Evolutionary conservation across 345 rosid species (phyloP).

Genomic region (Cardamine occulta): DNA sequence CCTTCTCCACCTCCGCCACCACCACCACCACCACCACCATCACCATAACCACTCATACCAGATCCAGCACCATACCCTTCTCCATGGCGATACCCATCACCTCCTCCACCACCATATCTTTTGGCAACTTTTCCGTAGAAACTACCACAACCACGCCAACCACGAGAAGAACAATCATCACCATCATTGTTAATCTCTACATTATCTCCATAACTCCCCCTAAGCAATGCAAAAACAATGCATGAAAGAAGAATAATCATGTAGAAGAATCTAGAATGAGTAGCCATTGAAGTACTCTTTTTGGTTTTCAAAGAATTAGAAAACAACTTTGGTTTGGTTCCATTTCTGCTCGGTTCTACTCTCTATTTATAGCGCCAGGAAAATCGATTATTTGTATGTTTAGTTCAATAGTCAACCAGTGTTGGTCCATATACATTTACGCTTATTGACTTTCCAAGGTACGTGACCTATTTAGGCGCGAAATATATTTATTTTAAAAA

Average conservation of each 20-base stretch:
- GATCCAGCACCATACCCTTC: slow-evolving; percentile 39
- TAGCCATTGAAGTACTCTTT: slow-evolving; percentile 38
- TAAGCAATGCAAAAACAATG: slow-evolving; percentile 36
- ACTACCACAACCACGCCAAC: slow-evolving; percentile 63
- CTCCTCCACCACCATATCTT: slow-evolving; percentile 36
- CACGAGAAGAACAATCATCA: slow-evolving; percentile 45
- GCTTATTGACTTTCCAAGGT: slow-evolving; percentile 34
- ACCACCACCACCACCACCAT: slow-evolving; percentile 25
- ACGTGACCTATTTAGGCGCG: slow-evolving; percentile 36
- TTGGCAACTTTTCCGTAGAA: slow-evolving; percentile 33
- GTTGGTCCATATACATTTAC: slow-evolving; percentile 24
- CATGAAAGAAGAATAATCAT: slow-evolving; percentile 44
- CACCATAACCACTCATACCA: slow-evolving; percentile 26
- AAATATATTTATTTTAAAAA: background rate
- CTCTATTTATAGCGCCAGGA: slow-evolving; percentile 46
- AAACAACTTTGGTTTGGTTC: slow-evolving; percentile 36
- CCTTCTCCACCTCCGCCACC: no score
- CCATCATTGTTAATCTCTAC: slow-evolving; percentile 35
- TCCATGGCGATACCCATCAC: slow-evolving; percentile 25
- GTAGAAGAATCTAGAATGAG: slow-evolving; percentile 24
- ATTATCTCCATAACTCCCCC: slow-evolving; percentile 31
- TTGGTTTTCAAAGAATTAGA: slow-evolving; percentile 32
- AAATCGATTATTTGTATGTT: background rate
- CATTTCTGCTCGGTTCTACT: slow-evolving; percentile 13
- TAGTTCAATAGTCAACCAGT: slow-evolving; percentile 29